These are phyloP conservation scores for Sonneratia alba DNA, from an alignment of 345 rosid species.

Conservation along the genomic window DNA sequence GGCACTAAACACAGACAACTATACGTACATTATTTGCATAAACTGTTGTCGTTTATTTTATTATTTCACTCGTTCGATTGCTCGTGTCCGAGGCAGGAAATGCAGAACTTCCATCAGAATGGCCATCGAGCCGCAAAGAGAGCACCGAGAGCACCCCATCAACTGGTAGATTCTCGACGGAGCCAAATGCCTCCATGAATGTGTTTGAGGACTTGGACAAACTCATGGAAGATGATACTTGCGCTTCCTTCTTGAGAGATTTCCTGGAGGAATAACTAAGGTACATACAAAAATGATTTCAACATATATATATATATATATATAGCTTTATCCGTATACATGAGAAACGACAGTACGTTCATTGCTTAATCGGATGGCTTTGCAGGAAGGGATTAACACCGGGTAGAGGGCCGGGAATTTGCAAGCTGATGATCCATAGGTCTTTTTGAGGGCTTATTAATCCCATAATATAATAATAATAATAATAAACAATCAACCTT, in stretches of 20 bases:
- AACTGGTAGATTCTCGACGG: not conserved
- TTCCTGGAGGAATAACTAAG: constrained; percentile 37
- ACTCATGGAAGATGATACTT: constrained; percentile 42
- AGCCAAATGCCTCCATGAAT: not conserved
- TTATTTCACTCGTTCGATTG: not conserved
- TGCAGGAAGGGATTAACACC: too few species aligned
- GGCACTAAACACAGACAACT: too few species aligned
- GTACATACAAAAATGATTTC: not conserved
- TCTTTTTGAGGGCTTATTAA: too few species aligned
- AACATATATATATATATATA: not conserved
- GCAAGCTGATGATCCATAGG: too few species aligned
- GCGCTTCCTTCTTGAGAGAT: constrained; percentile 58
- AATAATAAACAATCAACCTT: too few species aligned
- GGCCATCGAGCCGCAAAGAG: not conserved
- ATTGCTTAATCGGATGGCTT: too few species aligned
- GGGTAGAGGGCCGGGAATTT: too few species aligned
- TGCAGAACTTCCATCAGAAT: not conserved
- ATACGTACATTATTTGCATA: too few species aligned
- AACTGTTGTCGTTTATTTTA: too few species aligned
- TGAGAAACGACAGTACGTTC: too few species aligned
- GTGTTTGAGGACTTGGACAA: constrained; percentile 50
- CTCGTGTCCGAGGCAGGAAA: not conserved
- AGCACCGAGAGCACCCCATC: not conserved
- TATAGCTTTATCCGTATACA: too few species aligned
- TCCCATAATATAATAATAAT: too few species aligned